Percentiles rank a stretch among this genome's conserved stretches.
These are phyloP conservation scores for Thymus quinquecostatus DNA, from an alignment of 257 asterid species.

Conservation along the genomic window DNA sequence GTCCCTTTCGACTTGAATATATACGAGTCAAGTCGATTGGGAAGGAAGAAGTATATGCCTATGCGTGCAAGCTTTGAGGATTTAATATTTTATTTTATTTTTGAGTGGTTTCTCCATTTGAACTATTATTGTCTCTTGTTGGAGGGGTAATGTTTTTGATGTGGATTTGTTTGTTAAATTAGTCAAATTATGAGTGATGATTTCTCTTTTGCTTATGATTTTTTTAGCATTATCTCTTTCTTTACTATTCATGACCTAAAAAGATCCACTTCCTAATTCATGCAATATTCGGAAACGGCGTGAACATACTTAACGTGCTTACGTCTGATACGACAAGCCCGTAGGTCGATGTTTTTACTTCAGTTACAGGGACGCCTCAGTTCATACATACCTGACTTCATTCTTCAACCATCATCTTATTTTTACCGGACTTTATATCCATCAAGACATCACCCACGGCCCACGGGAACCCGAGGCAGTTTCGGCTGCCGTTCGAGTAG, in stretches of 20 bases:
- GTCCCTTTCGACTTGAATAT: too few species aligned
- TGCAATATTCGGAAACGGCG: too few species aligned
- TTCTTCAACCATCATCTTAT: conserved; percentile 15
- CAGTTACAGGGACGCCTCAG: too few species aligned
- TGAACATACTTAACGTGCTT: too few species aligned
- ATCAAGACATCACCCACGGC: conserved; percentile 70
- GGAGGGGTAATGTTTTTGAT: conserved; percentile 37
- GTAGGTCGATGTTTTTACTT: too few species aligned
- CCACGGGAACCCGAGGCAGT: conserved; percentile 94
- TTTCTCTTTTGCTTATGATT: background rate
- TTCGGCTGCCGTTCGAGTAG: conserved; percentile 46
- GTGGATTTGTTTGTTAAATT: conserved; percentile 5
- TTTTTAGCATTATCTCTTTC: conserved; percentile 21
- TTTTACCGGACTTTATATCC: conserved; percentile 50
- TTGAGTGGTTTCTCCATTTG: background rate
- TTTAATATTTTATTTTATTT: background rate
- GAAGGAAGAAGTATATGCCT: background rate
- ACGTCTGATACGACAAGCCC: too few species aligned
- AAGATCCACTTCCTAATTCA: background rate
- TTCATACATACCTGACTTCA: background rate
- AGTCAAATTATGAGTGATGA: conserved; percentile 24
- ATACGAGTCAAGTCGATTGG: too few species aligned
- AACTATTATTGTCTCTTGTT: conserved; percentile 29
- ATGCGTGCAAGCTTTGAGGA: conserved; percentile 29
- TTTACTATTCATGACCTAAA: background rate